Evolutionary conservation across 2,329 filamentous ascomycete species (phyloP).

Genomic region (Fusarium temperatum): DNA sequence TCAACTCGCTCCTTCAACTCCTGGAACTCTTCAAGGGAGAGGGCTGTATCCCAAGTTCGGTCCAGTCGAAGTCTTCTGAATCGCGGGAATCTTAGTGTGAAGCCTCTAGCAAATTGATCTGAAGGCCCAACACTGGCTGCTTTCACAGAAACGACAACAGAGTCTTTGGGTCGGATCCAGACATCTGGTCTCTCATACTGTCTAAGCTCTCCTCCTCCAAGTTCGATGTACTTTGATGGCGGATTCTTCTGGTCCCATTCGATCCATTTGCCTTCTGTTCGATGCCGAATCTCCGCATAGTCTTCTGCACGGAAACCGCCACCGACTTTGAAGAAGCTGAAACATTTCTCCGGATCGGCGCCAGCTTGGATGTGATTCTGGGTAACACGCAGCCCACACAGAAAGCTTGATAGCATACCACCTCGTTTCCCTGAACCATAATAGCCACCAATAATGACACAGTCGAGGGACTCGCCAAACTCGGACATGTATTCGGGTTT

Average conservation of each 20-base stretch:
- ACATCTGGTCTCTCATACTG: constrained; percentile 85
- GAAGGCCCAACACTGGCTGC: constrained; percentile 80
- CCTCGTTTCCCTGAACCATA: constrained; percentile 89
- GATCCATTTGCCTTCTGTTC: constrained; percentile 91
- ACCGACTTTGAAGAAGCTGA: constrained; percentile 98
- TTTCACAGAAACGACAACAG: constrained; percentile 87
- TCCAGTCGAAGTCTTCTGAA: constrained; percentile 86
- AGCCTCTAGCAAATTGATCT: constrained; percentile 78
- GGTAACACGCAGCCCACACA: constrained; percentile 86
- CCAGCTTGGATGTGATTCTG: constrained; percentile 70
- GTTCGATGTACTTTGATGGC: constrained; percentile 79
- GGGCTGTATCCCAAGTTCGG: constrained; percentile 81
- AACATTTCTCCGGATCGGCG: constrained; percentile 76
- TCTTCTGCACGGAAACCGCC: constrained; percentile 88
- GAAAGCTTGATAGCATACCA: constrained; percentile 82
- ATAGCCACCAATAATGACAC: constrained; percentile 89
- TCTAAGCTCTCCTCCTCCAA: constrained; percentile 76
- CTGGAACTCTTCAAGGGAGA: constrained; percentile 81
- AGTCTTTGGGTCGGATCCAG: constrained; percentile 92
- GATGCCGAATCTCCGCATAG: constrained; percentile 82
- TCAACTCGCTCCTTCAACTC: constrained; percentile 75
- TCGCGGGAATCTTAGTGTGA: constrained; percentile 89
- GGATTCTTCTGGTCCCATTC: constrained; percentile 83
- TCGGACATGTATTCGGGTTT: constrained; percentile 99
- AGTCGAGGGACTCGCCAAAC: constrained; percentile 92